A percentile compares a stretch with the other conserved stretches of the same genome.
Evolutionary conservation across 768 basidiomycete species (phyloP).

Genomic region (Pulveroboletus sp.): DNA sequence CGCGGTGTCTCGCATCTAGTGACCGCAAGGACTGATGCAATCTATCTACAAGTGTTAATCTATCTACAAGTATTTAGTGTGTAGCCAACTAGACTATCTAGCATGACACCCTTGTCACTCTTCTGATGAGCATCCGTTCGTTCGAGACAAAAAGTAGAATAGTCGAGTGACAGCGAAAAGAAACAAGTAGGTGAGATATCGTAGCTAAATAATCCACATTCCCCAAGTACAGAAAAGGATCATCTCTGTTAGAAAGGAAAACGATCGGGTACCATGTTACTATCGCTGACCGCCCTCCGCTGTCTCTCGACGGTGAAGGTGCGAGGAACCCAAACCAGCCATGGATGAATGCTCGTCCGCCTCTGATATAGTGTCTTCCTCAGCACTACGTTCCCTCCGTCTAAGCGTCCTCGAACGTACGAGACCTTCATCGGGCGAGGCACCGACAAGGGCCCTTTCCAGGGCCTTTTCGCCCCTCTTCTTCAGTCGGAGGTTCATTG

Average conservation of each 20-base stretch:
- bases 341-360: conserved; percentile 35
- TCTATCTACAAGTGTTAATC: too few species aligned
- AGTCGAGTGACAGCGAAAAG: background rate
- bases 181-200: conserved; percentile 23
- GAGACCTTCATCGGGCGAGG: conserved; percentile 30
- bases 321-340: conserved; percentile 26
- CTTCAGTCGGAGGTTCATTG: conserved; percentile 80
- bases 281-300: conserved; percentile 34
- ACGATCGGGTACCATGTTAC: conserved; percentile 15
- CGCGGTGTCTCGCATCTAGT: too few species aligned
- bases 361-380: conserved; percentile 47
- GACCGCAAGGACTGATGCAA: too few species aligned
- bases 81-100: too few species aligned
- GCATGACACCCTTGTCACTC: background rate
- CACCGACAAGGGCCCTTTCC: conserved; percentile 49
- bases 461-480: conserved; percentile 86
- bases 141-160: background rate
- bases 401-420: conserved; percentile 28
- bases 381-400: conserved; percentile 37
- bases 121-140: conserved; percentile 9
- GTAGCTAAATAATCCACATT: conserved; percentile 27
- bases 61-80: too few species aligned
- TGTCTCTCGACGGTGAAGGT: conserved; percentile 40
- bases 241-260: conserved; percentile 14
- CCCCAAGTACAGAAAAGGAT: background rate